Evolutionary conservation across 768 basidiomycete genomes (phyloP).

Genomic region (Boletus coccyginus): DNA sequence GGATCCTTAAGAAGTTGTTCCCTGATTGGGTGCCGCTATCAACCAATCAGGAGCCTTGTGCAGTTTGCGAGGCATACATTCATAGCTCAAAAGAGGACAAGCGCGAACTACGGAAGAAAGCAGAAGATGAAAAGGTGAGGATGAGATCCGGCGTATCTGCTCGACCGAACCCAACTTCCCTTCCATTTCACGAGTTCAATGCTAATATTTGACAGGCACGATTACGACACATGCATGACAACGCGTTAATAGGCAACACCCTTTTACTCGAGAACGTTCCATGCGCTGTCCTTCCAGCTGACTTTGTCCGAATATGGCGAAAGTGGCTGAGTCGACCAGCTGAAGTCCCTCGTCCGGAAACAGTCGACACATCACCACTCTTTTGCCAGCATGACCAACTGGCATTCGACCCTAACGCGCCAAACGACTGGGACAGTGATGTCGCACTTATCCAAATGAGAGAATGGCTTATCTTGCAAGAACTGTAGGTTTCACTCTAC

Average conservation of each 20-base stretch:
- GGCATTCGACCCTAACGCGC: slow-evolving; percentile 61
- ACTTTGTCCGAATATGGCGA: slow-evolving; percentile 67
- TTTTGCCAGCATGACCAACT: slow-evolving; percentile 68
- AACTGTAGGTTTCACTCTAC: slow-evolving; percentile 46
- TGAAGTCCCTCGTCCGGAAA: slow-evolving; percentile 54
- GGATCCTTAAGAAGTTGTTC: slow-evolving; percentile 54
- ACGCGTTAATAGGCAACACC: slow-evolving; percentile 44
- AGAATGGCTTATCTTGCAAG: slow-evolving; percentile 64
- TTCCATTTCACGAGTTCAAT: slow-evolving; percentile 21
- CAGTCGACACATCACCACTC: slow-evolving; percentile 58
- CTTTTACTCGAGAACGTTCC: slow-evolving; percentile 46
- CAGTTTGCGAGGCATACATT: slow-evolving; percentile 57
- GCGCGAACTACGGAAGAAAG: slow-evolving; percentile 57
- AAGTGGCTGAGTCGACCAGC: slow-evolving; percentile 63
- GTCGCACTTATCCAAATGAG: slow-evolving; percentile 54
- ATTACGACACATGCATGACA: slow-evolving; percentile 61
- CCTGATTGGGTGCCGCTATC: slow-evolving; percentile 62
- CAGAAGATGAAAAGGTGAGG: slow-evolving; percentile 76
- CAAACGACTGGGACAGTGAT: slow-evolving; percentile 55
- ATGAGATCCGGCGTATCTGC: slow-evolving; percentile 2
- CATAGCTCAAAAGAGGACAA: slow-evolving; percentile 60
- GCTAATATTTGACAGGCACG: slow-evolving; percentile 44
- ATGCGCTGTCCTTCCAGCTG: slow-evolving; percentile 57
- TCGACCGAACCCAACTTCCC: neutral
- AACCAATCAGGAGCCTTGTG: slow-evolving; percentile 51